phyloP scores from a whole-genome alignment of 305 asterid genomes.

The Stenogyne calaminthoides region DNA sequence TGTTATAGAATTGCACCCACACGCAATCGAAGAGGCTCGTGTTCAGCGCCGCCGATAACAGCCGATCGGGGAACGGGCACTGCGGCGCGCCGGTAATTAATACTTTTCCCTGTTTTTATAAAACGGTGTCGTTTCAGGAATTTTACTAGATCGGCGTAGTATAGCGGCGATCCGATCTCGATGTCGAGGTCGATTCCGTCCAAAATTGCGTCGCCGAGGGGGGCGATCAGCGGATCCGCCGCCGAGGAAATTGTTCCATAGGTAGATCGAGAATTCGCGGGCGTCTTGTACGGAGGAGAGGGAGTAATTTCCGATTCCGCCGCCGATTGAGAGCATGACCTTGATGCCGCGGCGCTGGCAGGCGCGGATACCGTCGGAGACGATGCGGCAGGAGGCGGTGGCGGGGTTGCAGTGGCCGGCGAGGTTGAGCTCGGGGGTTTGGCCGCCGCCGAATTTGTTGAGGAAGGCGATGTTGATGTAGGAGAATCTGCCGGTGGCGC shows the following conservation, averaged over 20 bases:
- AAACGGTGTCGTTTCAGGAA: too few relatives aligned
- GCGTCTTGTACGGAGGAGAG: slow-evolving; percentile 37
- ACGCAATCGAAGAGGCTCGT: too few relatives aligned
- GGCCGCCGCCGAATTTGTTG: slow-evolving; percentile 19
- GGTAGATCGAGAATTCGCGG: slow-evolving; percentile 31
- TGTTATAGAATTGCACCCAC: too few relatives aligned
- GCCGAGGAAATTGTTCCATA: slow-evolving; percentile 41
- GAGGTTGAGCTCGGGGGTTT: slow-evolving; percentile 32
- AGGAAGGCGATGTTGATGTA: slow-evolving; percentile 34
- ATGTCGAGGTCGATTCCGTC: slow-evolving; percentile 42
- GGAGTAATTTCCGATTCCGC: slow-evolving; percentile 33
- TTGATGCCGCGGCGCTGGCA: slow-evolving; percentile 36
- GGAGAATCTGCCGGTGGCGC: slow-evolving; percentile 19
- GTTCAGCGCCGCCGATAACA: not conserved
- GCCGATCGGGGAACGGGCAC: slow-evolving; percentile 39
- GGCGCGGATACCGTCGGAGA: too few relatives aligned
- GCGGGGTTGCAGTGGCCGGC: slow-evolving; percentile 38
- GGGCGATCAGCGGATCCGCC: slow-evolving; percentile 33
- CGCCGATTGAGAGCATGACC: slow-evolving; percentile 39
- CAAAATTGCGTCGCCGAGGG: slow-evolving; percentile 31
- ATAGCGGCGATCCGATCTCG: slow-evolving; percentile 29
- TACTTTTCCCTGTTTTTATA: slow-evolving; percentile 24
- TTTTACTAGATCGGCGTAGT: too few relatives aligned
- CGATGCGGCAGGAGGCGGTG: too few relatives aligned
- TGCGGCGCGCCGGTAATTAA: slow-evolving; percentile 38